These are phyloP conservation scores for Royoungia palumana DNA, from an alignment of 768 basidiomycete genomes.

Conservation along the genomic window DNA sequence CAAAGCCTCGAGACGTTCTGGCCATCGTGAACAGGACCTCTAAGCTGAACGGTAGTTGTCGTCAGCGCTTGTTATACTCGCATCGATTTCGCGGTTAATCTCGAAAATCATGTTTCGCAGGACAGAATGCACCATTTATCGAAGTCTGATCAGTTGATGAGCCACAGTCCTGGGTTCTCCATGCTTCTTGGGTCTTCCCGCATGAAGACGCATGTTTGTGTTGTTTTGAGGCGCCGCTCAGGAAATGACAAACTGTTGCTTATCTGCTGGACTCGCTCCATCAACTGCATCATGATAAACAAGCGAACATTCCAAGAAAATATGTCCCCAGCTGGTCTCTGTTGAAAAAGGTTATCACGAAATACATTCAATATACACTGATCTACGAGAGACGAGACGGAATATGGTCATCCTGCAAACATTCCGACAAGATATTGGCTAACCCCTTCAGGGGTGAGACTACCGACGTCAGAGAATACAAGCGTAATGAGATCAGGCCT, in stretches of 20 bases:
- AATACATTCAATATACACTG: constrained; percentile 4
- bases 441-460: constrained; percentile 88
- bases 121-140: constrained; percentile 18
- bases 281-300: constrained; percentile 13
- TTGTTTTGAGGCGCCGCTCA: constrained; percentile 12
- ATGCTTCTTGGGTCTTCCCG: constrained; percentile 13
- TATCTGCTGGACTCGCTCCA: constrained; percentile 8
- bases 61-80: constrained; percentile 4
- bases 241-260: constrained; percentile 3
- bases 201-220: constrained; percentile 19
- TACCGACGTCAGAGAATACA: constrained; percentile 92
- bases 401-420: constrained; percentile 64
- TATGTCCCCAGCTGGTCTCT: constrained; percentile 19
- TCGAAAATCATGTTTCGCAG: constrained; percentile 19
- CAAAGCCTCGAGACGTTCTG: constrained; percentile 2
- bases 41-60: constrained; percentile 1
- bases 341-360: constrained; percentile 33
- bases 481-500: constrained; percentile 92
- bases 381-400: constrained; percentile 3
- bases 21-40: neutral
- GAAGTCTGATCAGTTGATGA: constrained; percentile 23
- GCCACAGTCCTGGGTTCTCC: constrained; percentile 10
- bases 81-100: constrained; percentile 23
- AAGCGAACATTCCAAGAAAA: constrained; percentile 17
- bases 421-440: constrained; percentile 95